Evolutionary conservation across 1,139 yeast genomes (phyloP), one percentile per base, ranked within the genome.

Genomic region (Zhuliangozyma blackwelliae): DNA sequence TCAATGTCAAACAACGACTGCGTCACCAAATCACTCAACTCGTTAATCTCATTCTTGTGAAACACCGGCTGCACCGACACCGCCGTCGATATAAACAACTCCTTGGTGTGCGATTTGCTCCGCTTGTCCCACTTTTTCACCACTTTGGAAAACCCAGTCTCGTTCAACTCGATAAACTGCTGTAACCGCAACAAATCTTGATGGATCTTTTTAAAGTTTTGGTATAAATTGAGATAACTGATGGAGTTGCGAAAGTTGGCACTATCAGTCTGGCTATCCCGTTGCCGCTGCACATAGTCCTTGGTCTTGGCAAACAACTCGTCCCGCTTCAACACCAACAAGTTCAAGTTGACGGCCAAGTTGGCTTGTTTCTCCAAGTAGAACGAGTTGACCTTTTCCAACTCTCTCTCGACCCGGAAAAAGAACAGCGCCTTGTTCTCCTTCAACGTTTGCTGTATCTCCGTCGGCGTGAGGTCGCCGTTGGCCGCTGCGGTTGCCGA

Each of bases 51-150:
- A 46, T 85, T 84, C 46, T 95, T 78, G 54, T 94, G 95, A 64
- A 92, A 92, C 10, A 90, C 95, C 0, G 98, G 98, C 57, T 92
- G 98, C 2, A 92, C 96, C 45, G 88, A 88, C 9, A 92, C 96
- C 0, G 97, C 97, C 1, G 97, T 82, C 35, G 88, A 82, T 32
- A 92, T 72, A 56, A 90, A 92, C 37, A 92, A 70, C 57, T 92
- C 98, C 55, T 89, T 89, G 8, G 97, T 90, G 49, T 88, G 95
- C 2, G 96, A 86, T 51, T 90, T 89, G 13, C 97, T 88, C 43
- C 97, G 72, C 61, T 92, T 92, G 60, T 92, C 98, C 98, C 98
- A 92, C 64, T 92, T 92, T 57, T 92, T 92, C 50, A 92, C 76
- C 26, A 88, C 97, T 61, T 92, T 92, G 25, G 94, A 82, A 60